phyloP scores from a whole-genome alignment of 805 yeast genomes.

The Aciculoconidium aculeatum region DNA sequence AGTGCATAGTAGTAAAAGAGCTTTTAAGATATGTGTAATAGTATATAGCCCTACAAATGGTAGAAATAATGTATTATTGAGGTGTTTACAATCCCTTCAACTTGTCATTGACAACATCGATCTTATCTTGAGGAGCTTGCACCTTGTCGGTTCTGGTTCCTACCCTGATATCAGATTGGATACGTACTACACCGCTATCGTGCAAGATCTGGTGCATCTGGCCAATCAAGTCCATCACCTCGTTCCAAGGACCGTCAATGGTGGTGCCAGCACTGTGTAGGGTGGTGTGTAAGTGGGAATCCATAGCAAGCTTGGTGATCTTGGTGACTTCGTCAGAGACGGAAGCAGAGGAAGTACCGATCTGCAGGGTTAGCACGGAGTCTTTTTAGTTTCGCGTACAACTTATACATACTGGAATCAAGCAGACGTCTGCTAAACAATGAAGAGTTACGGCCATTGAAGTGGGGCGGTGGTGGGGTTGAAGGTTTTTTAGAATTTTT shows the following conservation, averaged over 20 bases:
- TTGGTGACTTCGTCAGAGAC: conserved; percentile 76
- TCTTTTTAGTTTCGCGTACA: neutral
- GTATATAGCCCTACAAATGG: no score
- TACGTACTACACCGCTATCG: conserved; percentile 61
- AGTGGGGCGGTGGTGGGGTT: no score
- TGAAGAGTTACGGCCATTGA: conserved; percentile 36
- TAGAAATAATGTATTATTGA: no score
- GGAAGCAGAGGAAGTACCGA: conserved; percentile 74
- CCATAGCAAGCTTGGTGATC: conserved; percentile 58
- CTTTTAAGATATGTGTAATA: no score
- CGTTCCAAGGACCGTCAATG: conserved; percentile 88
- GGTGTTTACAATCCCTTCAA: conserved; percentile 12
- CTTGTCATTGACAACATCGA: conserved; percentile 57
- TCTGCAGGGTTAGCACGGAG: conserved; percentile 28
- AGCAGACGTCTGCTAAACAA: conserved; percentile 82
- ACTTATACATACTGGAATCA: conserved; percentile 59
- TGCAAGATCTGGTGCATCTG: conserved; percentile 70
- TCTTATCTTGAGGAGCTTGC: conserved; percentile 69
- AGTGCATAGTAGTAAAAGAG: no score
- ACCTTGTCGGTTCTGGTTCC: conserved; percentile 78
- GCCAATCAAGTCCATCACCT: conserved; percentile 76
- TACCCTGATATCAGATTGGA: conserved; percentile 81
- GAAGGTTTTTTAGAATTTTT: no score
- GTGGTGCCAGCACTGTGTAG: conserved; percentile 93
- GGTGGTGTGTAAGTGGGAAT: conserved; percentile 57